Base-by-base conservation (phyloP, 2,329 filamentous ascomycete genomes). In the Fusarium continuum region DNA sequence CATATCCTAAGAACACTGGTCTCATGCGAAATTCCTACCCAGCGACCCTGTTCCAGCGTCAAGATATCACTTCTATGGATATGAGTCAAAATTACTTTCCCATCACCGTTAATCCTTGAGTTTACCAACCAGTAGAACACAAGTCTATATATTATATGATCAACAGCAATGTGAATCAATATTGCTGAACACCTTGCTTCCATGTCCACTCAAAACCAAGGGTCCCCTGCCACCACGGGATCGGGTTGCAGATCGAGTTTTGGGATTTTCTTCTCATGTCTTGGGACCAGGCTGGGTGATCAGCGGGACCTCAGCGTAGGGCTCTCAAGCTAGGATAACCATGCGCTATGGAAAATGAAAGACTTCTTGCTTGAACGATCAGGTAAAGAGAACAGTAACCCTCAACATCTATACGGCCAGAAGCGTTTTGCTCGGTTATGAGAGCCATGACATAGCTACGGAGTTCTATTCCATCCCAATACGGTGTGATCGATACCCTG, bases 241-340 rank as follows among this genome's bases (percentile, higher is more conserved):
- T 55, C 55, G 52, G 63, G 55, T 58, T 59, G 59, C 43, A 61
- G 49, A 56, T 49, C 65, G 52, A 55, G 53, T 53, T 43, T 52
- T 55, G 62, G 46, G 54, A 41, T 49, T 50, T 63, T 36, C 17
- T 54, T 53, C 19, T 48, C n/a, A 23, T 10, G 11, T 11, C 51
- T 38, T 59, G 25, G 45, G 48, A 55, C 55, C 41, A 39, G 55
- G 36, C 31, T 52, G 45, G 54, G 50, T 59, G 26, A 35, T 39
- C 32, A 56, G 23, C 48, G 47, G 50, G 52, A 40, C 31, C 14
- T 45, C 19, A 13, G 17, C 16, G 20, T 11, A 56, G 22, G n/a
- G 17, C 23, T 16, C 17, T 19, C 29, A 20, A 26, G 16, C 17
- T 44, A 13, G n/a, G 20, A 38, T 5, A 36, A 28, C 20, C 10